Evolutionary conservation across 2,329 filamentous ascomycete species (phyloP), one percentile per base, ranked within the genome.

Genomic region (Talaromyces sp.): DNA sequence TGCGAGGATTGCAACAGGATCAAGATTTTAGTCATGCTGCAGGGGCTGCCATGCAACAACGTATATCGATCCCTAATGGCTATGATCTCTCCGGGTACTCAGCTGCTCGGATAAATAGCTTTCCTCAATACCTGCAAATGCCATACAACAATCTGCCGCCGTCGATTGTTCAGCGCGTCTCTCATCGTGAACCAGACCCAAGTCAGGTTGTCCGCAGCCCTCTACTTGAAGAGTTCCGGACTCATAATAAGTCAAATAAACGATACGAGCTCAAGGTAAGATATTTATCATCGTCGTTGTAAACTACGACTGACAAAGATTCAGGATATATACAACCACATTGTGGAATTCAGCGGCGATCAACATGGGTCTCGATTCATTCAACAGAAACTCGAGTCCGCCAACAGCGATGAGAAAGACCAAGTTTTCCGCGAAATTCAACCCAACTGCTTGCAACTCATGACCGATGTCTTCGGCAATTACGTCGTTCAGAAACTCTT

Each of bases 401-500:
- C 95, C 63, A 97, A 96, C 75, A 97, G 93, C 72, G 95, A 98
- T 67, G 94, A 97, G 74, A 98, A 97, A 78, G 92, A 96, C 37
- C 89, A 89, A 64, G 86, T 98, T 0, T 98, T 97, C 81, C 83
- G 85, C 0, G 95, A 98, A 77, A 92, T 99, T 54, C 86, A 91
- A 70, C 86, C 88, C 0, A 95, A 99, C 70, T 88, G 90, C 1
- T 78, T 96, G 35, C 92, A 94, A 73, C 82, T 99, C 57, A 97
- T 97, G 92, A 94, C 90, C 54, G 95, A 98, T 75, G 90, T 98
- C 0, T 99, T 97, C 74, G 95, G 95, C 62, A 99, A 99, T 77
- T 99, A 98, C 74, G 95, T 99, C 41, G 93, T 98, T 45, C 95
- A 99, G 74, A 98, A 97, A 76, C 89, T 98, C 74, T 97, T 98